Evolutionary conservation across 2,329 filamentous ascomycete species (phyloP).

Genomic region (Cercospora beticola): DNA sequence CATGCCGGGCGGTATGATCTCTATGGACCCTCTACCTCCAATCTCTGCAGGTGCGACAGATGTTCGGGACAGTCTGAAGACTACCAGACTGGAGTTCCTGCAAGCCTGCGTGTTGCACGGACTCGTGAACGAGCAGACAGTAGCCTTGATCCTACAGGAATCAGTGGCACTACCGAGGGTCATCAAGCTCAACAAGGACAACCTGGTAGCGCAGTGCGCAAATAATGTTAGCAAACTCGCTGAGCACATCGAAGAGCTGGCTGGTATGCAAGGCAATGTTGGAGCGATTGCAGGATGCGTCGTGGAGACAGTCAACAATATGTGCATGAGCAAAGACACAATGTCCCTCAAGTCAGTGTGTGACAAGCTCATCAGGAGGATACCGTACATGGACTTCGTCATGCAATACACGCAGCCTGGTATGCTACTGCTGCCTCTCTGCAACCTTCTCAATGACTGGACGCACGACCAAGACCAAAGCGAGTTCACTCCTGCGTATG

Average conservation of each 20-base stretch:
- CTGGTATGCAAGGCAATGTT: slow-evolving; percentile 88
- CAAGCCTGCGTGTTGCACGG: slow-evolving; percentile 87
- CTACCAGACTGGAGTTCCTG: slow-evolving; percentile 78
- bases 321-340: slow-evolving; percentile 73
- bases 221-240: slow-evolving; percentile 73
- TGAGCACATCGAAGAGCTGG: slow-evolving; percentile 75
- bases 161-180: slow-evolving; percentile 74
- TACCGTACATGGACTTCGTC: slow-evolving; percentile 70
- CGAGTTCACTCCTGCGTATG: slow-evolving; percentile 81
- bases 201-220: slow-evolving; percentile 74
- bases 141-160: slow-evolving; percentile 78
- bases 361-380: slow-evolving; percentile 69
- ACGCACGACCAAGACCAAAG: slow-evolving; percentile 76
- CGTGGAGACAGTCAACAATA: slow-evolving; percentile 52
- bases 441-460: slow-evolving; percentile 75
- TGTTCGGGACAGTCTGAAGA: slow-evolving; percentile 58
- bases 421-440: slow-evolving; percentile 70
- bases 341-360: slow-evolving; percentile 77
- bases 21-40: slow-evolving; percentile 65
- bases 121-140: slow-evolving; percentile 74
- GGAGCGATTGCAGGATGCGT: slow-evolving; percentile 76
- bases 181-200: slow-evolving; percentile 74
- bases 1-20: slow-evolving; percentile 52
- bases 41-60: slow-evolving; percentile 60
- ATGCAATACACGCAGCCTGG: slow-evolving; percentile 71